phyloP scores from a whole-genome alignment of 2,329 filamentous ascomycete species.

The Pezicula carpinea region DNA sequence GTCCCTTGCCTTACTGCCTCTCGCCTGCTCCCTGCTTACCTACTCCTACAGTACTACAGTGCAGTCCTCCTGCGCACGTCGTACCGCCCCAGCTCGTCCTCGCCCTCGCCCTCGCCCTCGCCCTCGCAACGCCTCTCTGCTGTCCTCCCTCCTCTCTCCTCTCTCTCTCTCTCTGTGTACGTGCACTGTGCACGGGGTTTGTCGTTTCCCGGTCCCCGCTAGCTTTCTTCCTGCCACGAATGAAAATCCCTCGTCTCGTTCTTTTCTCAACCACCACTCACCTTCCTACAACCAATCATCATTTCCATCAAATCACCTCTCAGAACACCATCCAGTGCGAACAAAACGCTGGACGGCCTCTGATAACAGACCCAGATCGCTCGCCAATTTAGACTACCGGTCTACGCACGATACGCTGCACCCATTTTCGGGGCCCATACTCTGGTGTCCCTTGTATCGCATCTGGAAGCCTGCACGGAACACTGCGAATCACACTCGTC shows the following conservation, averaged over 20 bases:
- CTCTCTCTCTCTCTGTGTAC: neutral
- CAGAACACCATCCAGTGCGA: too few species aligned
- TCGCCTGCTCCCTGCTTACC: neutral
- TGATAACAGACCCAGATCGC: neutral
- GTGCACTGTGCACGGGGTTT: too few species aligned
- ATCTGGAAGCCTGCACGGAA: conserved; percentile 15
- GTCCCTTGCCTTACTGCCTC: too few species aligned
- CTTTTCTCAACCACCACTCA: conserved; percentile 13
- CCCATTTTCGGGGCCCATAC: neutral
- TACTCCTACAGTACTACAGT: too few species aligned
- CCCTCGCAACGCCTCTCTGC: neutral
- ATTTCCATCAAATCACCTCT: neutral
- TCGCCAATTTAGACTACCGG: neutral
- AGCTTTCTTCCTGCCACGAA: conserved; percentile 3
- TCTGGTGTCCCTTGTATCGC: conserved; percentile 5
- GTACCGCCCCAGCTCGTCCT: neutral
- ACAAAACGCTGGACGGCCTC: too few species aligned
- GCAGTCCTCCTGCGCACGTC: too few species aligned
- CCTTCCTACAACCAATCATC: conserved; percentile 18
- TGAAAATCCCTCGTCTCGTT: conserved; percentile 1
- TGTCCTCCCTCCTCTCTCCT: neutral
- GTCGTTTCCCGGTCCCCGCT: neutral
- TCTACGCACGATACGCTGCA: neutral
- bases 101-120: neutral
- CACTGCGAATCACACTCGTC: conserved; percentile 21